These are phyloP conservation scores for Thinopyrum obtusiflorum DNA, from an alignment of 202 grass and related monocot genomes.

Conservation along the genomic window DNA sequence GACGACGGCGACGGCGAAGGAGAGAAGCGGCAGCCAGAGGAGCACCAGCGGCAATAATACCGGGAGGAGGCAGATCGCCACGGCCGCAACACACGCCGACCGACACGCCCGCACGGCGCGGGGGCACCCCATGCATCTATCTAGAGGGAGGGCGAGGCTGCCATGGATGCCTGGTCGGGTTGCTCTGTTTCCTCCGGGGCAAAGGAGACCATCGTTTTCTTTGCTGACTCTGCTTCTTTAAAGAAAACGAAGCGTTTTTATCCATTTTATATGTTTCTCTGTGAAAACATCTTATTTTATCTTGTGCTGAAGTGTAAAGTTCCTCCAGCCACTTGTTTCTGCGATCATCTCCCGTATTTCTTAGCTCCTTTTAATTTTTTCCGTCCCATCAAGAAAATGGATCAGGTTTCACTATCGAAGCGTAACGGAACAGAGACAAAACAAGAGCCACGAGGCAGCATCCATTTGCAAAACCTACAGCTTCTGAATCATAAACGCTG, in stretches of 20 bases:
- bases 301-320: not conserved
- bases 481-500: no score
- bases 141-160: not conserved
- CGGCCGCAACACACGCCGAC: not conserved
- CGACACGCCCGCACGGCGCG: slow-evolving; percentile 5
- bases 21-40: slow-evolving; percentile 45
- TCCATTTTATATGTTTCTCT: not conserved
- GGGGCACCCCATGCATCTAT: slow-evolving; percentile 27
- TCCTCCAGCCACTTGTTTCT: slow-evolving; percentile 12
- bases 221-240: not conserved
- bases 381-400: no score
- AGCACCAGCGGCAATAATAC: slow-evolving; percentile 35
- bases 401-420: no score
- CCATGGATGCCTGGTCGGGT: not conserved
- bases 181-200: not conserved
- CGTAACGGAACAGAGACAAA: no score
- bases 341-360: no score
- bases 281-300: not conserved
- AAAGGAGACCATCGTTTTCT: not conserved
- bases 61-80: slow-evolving; percentile 38
- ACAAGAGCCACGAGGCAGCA: no score
- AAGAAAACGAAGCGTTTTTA: not conserved
- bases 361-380: no score
- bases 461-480: no score
- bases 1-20: slow-evolving; percentile 29